phyloP scores from a whole-genome alignment of 441 rosid species.

The Biscutella laevigata region DNA sequence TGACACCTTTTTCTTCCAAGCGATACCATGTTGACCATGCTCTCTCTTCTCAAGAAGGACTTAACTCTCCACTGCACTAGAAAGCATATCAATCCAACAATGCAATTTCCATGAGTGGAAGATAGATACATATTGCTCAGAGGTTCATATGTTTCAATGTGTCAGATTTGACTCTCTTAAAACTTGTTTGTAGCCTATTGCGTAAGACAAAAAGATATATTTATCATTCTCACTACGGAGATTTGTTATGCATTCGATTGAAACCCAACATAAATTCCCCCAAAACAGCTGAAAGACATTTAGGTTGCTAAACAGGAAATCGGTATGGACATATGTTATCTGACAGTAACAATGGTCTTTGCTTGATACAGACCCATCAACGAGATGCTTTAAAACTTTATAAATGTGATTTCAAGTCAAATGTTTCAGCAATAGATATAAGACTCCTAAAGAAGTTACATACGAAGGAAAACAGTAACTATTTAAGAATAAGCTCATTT shows the following conservation, averaged over 20 bases:
- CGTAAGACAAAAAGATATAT: not conserved
- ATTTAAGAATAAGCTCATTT: too few species aligned
- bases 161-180: slow-evolving; percentile 8
- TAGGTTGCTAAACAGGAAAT: not conserved
- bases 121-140: not conserved
- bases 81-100: slow-evolving; percentile 15
- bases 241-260: not conserved
- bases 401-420: not conserved
- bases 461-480: not conserved
- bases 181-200: slow-evolving; percentile 10
- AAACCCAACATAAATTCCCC: not conserved
- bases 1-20: slow-evolving; percentile 34
- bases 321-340: slow-evolving; percentile 3
- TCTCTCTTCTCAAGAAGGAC: slow-evolving; percentile 70
- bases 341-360: slow-evolving; percentile 10
- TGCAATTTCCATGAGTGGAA: not conserved
- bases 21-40: slow-evolving; percentile 46
- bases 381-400: not conserved
- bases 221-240: slow-evolving; percentile 4
- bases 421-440: not conserved
- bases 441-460: slow-evolving; percentile 1
- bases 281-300: not conserved
- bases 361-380: not conserved
- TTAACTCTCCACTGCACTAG: slow-evolving; percentile 43
- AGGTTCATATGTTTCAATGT: slow-evolving; percentile 10